A percentile compares a stretch with the other conserved stretches of the same genome.
These are phyloP conservation scores for Termitomyces titanicus DNA, from an alignment of 768 basidiomycete genomes.

Conservation along the genomic window DNA sequence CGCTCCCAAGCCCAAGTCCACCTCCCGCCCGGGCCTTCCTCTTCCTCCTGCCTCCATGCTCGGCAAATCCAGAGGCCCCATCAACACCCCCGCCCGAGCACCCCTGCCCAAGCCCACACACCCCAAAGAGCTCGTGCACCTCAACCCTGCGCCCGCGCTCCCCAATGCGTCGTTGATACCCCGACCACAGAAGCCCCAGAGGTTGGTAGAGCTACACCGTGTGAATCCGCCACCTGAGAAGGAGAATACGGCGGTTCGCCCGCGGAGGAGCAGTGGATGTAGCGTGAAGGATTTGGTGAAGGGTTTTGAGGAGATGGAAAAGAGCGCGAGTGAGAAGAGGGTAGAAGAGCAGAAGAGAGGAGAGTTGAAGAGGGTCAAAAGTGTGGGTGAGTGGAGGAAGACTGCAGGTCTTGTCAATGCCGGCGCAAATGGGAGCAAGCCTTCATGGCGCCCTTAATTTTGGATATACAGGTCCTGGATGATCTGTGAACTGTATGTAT, in stretches of 20 bases:
- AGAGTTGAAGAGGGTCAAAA: slow-evolving; percentile 30
- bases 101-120: slow-evolving; percentile 40
- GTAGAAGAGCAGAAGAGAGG: slow-evolving; percentile 20
- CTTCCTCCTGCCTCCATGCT: slow-evolving; percentile 53
- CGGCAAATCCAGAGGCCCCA: slow-evolving; percentile 48
- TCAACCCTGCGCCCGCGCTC: slow-evolving; percentile 52
- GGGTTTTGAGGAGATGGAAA: slow-evolving; percentile 47
- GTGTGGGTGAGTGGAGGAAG: slow-evolving; percentile 30
- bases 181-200: slow-evolving; percentile 29
- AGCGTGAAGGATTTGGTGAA: slow-evolving; percentile 73
- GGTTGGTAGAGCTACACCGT: slow-evolving; percentile 54
- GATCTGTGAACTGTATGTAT: not conserved
- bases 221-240: slow-evolving; percentile 25
- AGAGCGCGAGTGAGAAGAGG: slow-evolving; percentile 27
- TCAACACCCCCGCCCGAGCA: slow-evolving; percentile 56
- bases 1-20: slow-evolving; percentile 15
- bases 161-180: slow-evolving; percentile 40
- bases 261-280: slow-evolving; percentile 59
- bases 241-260: slow-evolving; percentile 20
- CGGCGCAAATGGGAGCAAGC: slow-evolving; percentile 3
- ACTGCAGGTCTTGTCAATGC: slow-evolving; percentile 8
- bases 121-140: slow-evolving; percentile 64
- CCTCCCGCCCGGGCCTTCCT: slow-evolving; percentile 37
- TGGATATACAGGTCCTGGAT: not conserved
- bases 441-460: slow-evolving; percentile 16